Evolutionary conservation across 2,329 filamentous ascomycete species (phyloP).

Genomic region (Curvularia verruculosa): DNA sequence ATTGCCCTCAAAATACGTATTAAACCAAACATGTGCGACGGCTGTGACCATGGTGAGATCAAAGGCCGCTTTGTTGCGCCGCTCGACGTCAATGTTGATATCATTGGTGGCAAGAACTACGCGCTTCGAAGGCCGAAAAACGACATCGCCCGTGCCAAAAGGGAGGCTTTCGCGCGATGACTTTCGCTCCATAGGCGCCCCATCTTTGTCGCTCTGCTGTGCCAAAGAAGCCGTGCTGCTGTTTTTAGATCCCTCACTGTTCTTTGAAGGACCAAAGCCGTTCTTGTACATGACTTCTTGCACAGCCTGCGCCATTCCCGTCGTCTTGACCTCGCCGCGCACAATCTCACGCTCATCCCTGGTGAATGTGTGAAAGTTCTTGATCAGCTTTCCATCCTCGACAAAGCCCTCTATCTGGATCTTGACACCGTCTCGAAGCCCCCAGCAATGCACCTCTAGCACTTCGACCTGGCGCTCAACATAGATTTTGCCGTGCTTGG

Average conservation of each 20-base stretch:
- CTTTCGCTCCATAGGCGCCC: constrained; percentile 20
- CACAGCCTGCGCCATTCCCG: constrained; percentile 53
- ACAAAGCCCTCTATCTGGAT: constrained; percentile 82
- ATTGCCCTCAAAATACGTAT: constrained; percentile 86
- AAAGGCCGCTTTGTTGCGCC: constrained; percentile 78
- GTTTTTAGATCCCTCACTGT: constrained; percentile 26
- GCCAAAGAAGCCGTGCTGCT: constrained; percentile 28
- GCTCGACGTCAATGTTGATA: constrained; percentile 87
- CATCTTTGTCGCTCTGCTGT: constrained; percentile 24
- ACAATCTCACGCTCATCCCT: constrained; percentile 74
- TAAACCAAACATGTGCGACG: constrained; percentile 97
- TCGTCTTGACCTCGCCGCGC: constrained; percentile 57
- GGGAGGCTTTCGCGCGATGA: constrained; percentile 49
- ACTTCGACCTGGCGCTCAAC: constrained; percentile 83
- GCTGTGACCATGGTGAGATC: constrained; percentile 88
- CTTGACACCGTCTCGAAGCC: constrained; percentile 84
- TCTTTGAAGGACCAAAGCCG: constrained; percentile 38
- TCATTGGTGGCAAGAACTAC: constrained; percentile 80
- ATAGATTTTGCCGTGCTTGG: constrained; percentile 76
- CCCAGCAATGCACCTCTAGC: constrained; percentile 88
- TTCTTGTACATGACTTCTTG: constrained; percentile 53
- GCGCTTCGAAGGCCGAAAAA: constrained; percentile 73
- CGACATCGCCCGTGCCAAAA: constrained; percentile 69
- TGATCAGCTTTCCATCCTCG: constrained; percentile 88
- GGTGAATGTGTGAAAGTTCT: constrained; percentile 79